Base-by-base conservation (phyloP, 148 eudicot genomes). In the Euryodendron excelsum region DNA sequence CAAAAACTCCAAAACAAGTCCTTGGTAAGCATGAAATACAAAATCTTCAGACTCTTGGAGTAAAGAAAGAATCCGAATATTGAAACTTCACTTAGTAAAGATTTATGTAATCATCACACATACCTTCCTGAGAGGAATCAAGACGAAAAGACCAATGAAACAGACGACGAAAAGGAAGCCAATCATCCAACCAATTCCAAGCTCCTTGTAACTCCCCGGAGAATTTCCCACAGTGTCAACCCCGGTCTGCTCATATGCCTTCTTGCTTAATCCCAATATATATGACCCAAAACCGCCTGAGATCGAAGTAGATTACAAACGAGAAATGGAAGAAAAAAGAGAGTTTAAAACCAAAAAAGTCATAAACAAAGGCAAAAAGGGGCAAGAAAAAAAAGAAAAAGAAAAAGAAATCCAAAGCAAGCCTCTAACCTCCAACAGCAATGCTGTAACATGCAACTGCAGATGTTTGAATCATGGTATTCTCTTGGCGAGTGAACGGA, bases 391-490 rank as follows among this genome's bases (percentile, higher is more conserved):
- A 48, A 8, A 45, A 41, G 31, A 20, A 36, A 31, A 31, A 47
- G 18, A 25, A 50, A 28, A 25, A 27, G 41, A 55, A 27, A 36
- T 12, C 25, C 13, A 61, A 31, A 0, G 20, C 12, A 75, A 45
- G 12, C 17, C 6, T 60, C 65, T 66, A 73, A 93, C 98, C 98
- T 86, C 90, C 93, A 82, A 90, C 74, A 30, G 94, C 87, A 59
- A 94, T 90, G 81, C 93, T 89, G 69, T 94, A 94, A 78, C 93
- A 94, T 44, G 98, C 98, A 72, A 94, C 98, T 3, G 93, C 87
- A 81, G 86, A 87, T 12, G 98, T 94, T 72, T 91, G 98, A 62
- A 94, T 91, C 93, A 94, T 91, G 47, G 96, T 90, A 23, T 94
- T 94, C 83, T 94, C 98, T 76, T 94, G 96, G 67, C 86, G 84